Conservation (phyloP, 768 basidiomycete genomes). For the Ramaria sp. region DNA sequence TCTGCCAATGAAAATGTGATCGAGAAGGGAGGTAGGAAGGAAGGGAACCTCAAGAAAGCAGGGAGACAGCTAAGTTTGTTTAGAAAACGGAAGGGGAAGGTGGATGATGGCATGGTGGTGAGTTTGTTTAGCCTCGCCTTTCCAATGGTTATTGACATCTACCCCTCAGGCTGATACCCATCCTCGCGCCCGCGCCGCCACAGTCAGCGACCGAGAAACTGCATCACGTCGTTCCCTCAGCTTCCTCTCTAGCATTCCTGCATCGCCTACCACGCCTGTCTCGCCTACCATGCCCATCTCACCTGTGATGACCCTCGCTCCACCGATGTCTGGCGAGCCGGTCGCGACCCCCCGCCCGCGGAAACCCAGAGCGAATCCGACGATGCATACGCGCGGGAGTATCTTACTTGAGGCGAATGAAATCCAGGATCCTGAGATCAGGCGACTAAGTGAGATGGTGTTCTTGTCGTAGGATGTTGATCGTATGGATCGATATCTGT, state of each 20-base stretch:
- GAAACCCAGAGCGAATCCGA: background rate
- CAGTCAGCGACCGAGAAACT: background rate
- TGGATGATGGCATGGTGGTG: background rate
- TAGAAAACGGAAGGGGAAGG: background rate
- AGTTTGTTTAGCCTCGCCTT: too few relatives aligned
- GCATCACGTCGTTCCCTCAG: background rate
- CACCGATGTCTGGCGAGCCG: background rate
- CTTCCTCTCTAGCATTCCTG: too few relatives aligned
- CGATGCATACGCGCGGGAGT: slow-evolving; percentile 43
- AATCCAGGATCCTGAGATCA: slow-evolving; percentile 58
- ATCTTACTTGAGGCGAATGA: slow-evolving; percentile 40
- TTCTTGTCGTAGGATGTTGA: slow-evolving; percentile 29
- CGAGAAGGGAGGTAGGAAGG: background rate
- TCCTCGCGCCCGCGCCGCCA: background rate
- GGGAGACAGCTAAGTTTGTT: background rate
- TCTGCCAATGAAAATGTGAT: background rate
- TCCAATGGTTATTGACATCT: too few relatives aligned
- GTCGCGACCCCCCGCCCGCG: background rate
- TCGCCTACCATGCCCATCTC: too few relatives aligned
- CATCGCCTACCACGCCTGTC: background rate
- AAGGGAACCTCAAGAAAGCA: background rate
- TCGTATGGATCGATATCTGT: too few relatives aligned
- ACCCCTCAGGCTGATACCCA: background rate
- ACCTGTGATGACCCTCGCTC: too few relatives aligned
- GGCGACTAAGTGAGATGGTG: slow-evolving; percentile 62